phyloP scores from a whole-genome alignment of 2,329 filamentous ascomycete genomes.

The Ascochyta viciae-villosae region DNA sequence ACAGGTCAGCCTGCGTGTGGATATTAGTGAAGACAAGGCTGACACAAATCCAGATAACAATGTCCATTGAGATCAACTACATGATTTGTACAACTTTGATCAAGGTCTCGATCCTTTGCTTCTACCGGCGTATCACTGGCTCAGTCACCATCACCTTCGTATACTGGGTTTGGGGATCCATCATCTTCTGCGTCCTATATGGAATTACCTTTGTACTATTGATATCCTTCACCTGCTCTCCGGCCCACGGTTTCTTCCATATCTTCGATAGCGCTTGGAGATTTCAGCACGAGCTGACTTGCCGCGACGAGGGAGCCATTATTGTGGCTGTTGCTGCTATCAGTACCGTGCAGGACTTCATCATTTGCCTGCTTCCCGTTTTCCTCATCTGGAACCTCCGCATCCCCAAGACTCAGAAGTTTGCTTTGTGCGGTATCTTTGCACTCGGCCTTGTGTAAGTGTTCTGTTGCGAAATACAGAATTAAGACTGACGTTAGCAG shows the following conservation, averaged over 20 bases:
- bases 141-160: slow-evolving; percentile 47
- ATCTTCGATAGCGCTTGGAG: slow-evolving; percentile 46
- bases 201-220: slow-evolving; percentile 47
- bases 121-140: slow-evolving; percentile 53
- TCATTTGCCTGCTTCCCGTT: slow-evolving; percentile 52
- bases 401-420: slow-evolving; percentile 53
- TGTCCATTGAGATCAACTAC: slow-evolving; percentile 45
- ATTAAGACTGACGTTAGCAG: slow-evolving; percentile 15
- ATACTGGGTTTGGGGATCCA: slow-evolving; percentile 47
- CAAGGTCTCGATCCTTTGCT: slow-evolving; percentile 47
- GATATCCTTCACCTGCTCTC: slow-evolving; percentile 49
- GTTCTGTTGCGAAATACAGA: neutral
- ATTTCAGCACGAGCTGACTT: slow-evolving; percentile 40
- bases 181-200: slow-evolving; percentile 50
- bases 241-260: slow-evolving; percentile 52
- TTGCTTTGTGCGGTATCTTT: slow-evolving; percentile 55
- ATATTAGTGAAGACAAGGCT: slow-evolving; percentile 2
- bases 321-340: slow-evolving; percentile 50
- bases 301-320: slow-evolving; percentile 49
- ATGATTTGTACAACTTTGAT: slow-evolving; percentile 36
- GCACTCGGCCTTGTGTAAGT: slow-evolving; percentile 53
- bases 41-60: slow-evolving; percentile 27
- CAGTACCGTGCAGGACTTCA: slow-evolving; percentile 50
- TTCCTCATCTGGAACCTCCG: slow-evolving; percentile 55
- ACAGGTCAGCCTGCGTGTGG: slow-evolving; percentile 24